phyloP scores from a whole-genome alignment of 306 rosid species.

The Cicer judaicum region DNA sequence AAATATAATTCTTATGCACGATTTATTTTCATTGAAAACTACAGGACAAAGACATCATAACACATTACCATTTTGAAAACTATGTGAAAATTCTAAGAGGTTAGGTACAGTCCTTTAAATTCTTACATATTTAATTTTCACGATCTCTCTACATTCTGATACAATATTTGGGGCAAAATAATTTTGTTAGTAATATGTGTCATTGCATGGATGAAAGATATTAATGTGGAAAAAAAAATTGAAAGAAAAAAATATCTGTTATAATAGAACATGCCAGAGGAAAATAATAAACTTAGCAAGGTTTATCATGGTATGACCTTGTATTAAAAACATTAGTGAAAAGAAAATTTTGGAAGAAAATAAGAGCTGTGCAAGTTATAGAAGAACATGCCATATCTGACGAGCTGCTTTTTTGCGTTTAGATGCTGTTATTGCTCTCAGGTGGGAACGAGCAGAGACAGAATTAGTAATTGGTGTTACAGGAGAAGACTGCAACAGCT shows the following conservation, averaged over 20 bases:
- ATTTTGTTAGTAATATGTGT: neutral
- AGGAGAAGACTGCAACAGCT: conserved; percentile 87
- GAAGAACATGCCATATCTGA: conserved; percentile 76
- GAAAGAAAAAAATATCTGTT: conserved; percentile 20
- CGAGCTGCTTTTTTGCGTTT: conserved; percentile 85
- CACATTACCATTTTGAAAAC: conserved; percentile 6
- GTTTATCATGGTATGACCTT: conserved; percentile 24
- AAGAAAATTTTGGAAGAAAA: conserved; percentile 20
- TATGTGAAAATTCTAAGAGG: conserved; percentile 11
- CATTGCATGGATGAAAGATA: neutral
- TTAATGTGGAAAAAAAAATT: neutral
- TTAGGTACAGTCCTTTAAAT: conserved; percentile 7
- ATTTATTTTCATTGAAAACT: conserved; percentile 30
- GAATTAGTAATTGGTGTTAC: conserved; percentile 82
- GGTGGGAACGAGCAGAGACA: conserved; percentile 78
- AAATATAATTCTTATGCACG: conserved; percentile 22
- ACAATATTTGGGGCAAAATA: conserved; percentile 30
- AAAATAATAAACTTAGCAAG: conserved; percentile 22
- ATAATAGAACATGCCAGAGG: conserved; percentile 57
- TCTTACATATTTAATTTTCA: conserved; percentile 5
- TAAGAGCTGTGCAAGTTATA: conserved; percentile 20
- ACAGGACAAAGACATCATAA: neutral
- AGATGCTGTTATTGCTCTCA: conserved; percentile 95
- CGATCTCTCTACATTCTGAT: conserved; percentile 11
- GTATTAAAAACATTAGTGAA: neutral